A percentile compares a stretch with the other conserved stretches of the same genome.
phyloP scores from a whole-genome alignment of 2,329 filamentous ascomycete species.

The Beauveria bassiana region DNA sequence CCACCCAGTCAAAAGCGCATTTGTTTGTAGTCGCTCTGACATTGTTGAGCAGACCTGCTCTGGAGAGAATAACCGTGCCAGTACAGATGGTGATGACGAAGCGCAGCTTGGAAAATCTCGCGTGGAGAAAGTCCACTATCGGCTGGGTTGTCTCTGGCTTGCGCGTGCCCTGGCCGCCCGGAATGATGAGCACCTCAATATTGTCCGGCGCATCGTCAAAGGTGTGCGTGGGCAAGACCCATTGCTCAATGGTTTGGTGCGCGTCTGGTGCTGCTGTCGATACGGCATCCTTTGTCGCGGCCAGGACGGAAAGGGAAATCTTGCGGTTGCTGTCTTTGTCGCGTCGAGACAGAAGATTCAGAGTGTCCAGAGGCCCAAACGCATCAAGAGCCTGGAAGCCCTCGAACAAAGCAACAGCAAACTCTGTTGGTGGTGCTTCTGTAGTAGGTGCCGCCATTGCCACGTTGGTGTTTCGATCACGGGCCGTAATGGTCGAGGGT shows the following conservation, averaged over 20 bases:
- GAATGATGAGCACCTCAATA: constrained; percentile 33
- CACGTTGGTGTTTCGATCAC: neutral
- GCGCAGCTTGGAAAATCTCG: constrained; percentile 30
- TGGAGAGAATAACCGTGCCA: constrained; percentile 42
- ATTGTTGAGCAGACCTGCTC: constrained; percentile 45
- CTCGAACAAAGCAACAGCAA: neutral
- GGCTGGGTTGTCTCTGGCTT: constrained; percentile 32
- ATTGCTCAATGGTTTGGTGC: neutral
- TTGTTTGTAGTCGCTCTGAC: constrained; percentile 52
- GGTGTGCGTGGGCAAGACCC: constrained; percentile 34
- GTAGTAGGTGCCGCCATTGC: neutral
- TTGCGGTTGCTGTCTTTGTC: no score
- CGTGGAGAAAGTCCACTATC: constrained; percentile 32
- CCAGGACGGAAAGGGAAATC: neutral
- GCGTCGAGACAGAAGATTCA: neutral
- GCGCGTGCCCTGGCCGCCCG: constrained; percentile 54
- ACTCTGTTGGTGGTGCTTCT: neutral
- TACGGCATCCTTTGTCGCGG: neutral
- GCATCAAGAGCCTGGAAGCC: neutral
- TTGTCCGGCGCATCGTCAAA: constrained; percentile 39
- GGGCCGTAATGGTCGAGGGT: neutral
- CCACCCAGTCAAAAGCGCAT: constrained; percentile 32
- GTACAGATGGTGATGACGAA: constrained; percentile 52
- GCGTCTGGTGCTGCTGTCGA: neutral
- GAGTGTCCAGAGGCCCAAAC: neutral